phyloP scores from a whole-genome alignment of 768 basidiomycete genomes.

The Tubosaeta brunneosetosa region DNA sequence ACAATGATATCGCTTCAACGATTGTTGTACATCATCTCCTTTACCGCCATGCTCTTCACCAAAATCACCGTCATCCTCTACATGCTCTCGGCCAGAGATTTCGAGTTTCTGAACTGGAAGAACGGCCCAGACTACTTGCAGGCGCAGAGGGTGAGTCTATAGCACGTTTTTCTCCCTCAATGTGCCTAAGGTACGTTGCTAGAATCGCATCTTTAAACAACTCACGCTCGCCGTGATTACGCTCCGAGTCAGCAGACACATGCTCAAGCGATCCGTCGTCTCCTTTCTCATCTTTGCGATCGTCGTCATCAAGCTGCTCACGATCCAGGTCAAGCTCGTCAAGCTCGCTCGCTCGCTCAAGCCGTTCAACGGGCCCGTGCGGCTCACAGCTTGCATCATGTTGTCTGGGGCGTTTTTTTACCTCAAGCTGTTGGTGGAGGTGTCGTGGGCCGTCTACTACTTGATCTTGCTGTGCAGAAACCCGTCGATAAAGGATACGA shows the following conservation, averaged over 20 bases:
- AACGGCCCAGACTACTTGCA: constrained; percentile 19
- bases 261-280: constrained; percentile 28
- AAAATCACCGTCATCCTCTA: constrained; percentile 15
- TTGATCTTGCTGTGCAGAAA: constrained; percentile 25
- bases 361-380: constrained; percentile 23
- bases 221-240: constrained; percentile 25
- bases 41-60: constrained; percentile 16
- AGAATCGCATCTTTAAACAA: constrained; percentile 22
- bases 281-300: constrained; percentile 28
- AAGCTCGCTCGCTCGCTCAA: constrained; percentile 24
- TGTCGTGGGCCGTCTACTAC: constrained; percentile 27
- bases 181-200: background rate
- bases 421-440: constrained; percentile 23
- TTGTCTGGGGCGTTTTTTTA: constrained; percentile 27
- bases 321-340: constrained; percentile 28
- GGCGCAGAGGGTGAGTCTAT: constrained; percentile 15
- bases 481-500: constrained; percentile 24
- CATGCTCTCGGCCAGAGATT: constrained; percentile 20
- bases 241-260: constrained; percentile 25
- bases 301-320: constrained; percentile 27
- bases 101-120: constrained; percentile 11
- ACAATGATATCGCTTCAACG: constrained; percentile 16
- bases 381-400: constrained; percentile 20
- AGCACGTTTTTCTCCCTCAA: background rate
- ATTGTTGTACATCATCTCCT: constrained; percentile 12